Evolutionary conservation across 148 eudicot species (phyloP), one percentile per base, ranked within the genome.

Genomic region (Nepenthes gracilis): DNA sequence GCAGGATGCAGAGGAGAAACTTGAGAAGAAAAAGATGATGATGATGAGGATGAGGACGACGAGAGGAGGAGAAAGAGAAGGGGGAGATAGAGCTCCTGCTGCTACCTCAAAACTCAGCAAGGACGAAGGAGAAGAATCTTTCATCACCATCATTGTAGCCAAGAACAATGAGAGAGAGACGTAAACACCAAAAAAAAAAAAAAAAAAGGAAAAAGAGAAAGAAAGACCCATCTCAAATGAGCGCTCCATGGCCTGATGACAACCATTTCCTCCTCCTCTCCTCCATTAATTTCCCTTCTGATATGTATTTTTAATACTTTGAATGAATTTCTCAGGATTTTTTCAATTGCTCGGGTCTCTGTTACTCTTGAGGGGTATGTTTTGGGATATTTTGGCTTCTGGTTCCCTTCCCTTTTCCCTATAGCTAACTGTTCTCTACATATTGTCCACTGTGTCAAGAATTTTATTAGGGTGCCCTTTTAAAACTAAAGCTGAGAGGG

Each of bases 1-100:
- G 60, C 83, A 82, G 62, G 88, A 83, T 77, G 92, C 96, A 33
- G 96, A 88, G 62, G 86, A 81, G 55, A 88, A 88, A 61, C 63
- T 83, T 12, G 64, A 75, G 5, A 77, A 66, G 60, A 82, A 66
- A 62, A 49, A 49, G 15, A 76, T 33, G 5, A 59, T 66, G 64
- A 53, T 70, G 58, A 23, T 23, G 38, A 61, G 34, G 62, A 65
- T 40, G 54, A 70, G 15, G 53, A 74, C 12, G 6, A 60, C 59
- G 63, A 48, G 59, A 69, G 50, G 38, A 65, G 14, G 67, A 23
- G 51, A 60, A 56, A 60, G 43, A 40, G 33, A 45, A 62, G 23
- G 33, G 36, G 33, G 2, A 51, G 33, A 23, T 33, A 6, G 35
- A 65, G n/a, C 45, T 11, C 15, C 7, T 45, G n/a, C 14, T 43